phyloP scores from a whole-genome alignment of 2,329 filamentous ascomycete genomes.

The Penicillium expansum region DNA sequence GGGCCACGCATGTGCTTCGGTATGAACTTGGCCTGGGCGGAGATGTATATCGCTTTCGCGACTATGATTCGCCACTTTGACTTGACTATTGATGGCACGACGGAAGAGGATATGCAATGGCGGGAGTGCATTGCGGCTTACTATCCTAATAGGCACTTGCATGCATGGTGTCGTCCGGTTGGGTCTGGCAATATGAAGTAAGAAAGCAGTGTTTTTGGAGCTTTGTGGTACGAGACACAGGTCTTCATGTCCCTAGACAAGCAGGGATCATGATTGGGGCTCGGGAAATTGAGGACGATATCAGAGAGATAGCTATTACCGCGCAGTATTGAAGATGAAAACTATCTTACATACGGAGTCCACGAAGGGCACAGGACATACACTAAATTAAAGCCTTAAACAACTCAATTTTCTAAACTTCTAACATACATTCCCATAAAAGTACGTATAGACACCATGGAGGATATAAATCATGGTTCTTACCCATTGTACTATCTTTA shows the following conservation, averaged over 20 bases:
- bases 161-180: neutral
- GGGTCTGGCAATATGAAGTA: neutral
- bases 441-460: too few relatives aligned
- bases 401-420: too few relatives aligned
- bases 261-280: neutral
- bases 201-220: neutral
- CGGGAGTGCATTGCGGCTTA: constrained; percentile 1
- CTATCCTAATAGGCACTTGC: neutral
- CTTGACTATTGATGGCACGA: neutral
- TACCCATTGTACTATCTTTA: too few relatives aligned
- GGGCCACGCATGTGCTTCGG: constrained; percentile 3
- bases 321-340: neutral
- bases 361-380: neutral
- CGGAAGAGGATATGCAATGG: neutral
- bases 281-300: neutral
- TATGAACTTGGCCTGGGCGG: constrained; percentile 1
- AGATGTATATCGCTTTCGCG: neutral
- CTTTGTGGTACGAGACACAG: neutral
- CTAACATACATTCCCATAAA: too few relatives aligned
- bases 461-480: too few relatives aligned
- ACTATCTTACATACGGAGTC: neutral
- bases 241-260: neutral
- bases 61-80: neutral
- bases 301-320: too few relatives aligned
- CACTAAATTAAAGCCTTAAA: too few relatives aligned